Percentiles rank a stretch among this genome's conserved stretches.
phyloP scores from a whole-genome alignment of 352 stramenopile genomes.

The Thraustotheca clavata region DNA sequence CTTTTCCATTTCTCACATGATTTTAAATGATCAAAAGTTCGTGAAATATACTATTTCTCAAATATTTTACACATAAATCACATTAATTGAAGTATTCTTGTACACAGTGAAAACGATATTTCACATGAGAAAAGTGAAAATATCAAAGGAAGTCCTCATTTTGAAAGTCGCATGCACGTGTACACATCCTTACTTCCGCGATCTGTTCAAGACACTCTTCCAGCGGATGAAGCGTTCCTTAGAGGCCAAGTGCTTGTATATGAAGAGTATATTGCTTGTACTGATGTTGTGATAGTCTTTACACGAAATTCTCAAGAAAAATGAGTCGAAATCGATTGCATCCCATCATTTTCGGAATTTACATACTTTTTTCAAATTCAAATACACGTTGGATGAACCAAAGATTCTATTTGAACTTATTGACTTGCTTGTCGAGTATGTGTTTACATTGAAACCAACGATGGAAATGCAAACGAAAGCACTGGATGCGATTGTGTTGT shows the following conservation, averaged over 20 bases:
- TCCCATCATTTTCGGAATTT: slow-evolving; percentile 53
- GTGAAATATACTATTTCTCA: too few species aligned
- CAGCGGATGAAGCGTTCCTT: slow-evolving; percentile 1
- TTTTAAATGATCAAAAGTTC: too few species aligned
- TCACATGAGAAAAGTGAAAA: background rate
- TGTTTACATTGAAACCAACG: slow-evolving; percentile 24
- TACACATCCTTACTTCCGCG: slow-evolving; percentile 13
- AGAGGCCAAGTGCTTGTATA: slow-evolving; percentile 1
- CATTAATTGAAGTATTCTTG: too few species aligned
- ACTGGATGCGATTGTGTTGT: slow-evolving; percentile 40
- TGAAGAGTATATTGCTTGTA: background rate
- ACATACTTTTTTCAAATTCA: slow-evolving; percentile 53
- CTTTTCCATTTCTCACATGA: too few species aligned
- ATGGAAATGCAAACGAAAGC: slow-evolving; percentile 33
- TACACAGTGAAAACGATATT: too few species aligned
- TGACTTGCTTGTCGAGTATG: slow-evolving; percentile 29
- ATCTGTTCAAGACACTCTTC: background rate
- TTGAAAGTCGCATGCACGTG: slow-evolving; percentile 13
- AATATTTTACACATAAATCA: too few species aligned
- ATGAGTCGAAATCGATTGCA: slow-evolving; percentile 29
- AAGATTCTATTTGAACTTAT: slow-evolving; percentile 38
- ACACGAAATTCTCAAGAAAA: slow-evolving; percentile 27
- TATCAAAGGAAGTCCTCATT: background rate
- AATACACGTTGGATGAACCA: slow-evolving; percentile 38
- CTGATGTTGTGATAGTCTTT: background rate